A percentile compares a stretch with the other conserved stretches of the same genome.
Evolutionary conservation across 2,329 filamentous ascomycete species (phyloP).

Genomic region (Penicillium glabrum): DNA sequence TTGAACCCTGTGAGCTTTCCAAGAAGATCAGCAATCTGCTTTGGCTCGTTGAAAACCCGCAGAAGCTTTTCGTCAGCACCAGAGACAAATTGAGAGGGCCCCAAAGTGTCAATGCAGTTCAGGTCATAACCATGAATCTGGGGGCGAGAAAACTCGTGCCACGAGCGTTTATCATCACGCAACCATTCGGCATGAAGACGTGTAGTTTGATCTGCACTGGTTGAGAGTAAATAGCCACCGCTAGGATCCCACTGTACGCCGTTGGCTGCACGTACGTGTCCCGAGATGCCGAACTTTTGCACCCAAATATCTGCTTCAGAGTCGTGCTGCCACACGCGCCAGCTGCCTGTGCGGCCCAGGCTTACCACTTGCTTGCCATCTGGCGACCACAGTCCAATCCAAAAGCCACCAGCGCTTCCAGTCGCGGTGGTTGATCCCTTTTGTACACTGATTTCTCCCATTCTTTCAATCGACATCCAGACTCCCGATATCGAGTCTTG

Average conservation of each 20-base stretch:
- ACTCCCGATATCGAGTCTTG: slow-evolving; percentile 80
- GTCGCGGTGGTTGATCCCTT: slow-evolving; percentile 97
- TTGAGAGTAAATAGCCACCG: slow-evolving; percentile 84
- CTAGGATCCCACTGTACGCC: slow-evolving; percentile 80
- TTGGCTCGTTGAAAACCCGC: slow-evolving; percentile 88
- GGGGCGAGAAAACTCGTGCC: slow-evolving; percentile 94
- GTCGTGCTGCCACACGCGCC: slow-evolving; percentile 79
- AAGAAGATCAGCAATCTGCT: slow-evolving; percentile 75
- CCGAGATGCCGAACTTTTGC: slow-evolving; percentile 74
- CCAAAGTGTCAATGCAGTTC: slow-evolving; percentile 84
- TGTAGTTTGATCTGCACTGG: slow-evolving; percentile 89
- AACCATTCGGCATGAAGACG: slow-evolving; percentile 81
- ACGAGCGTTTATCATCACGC: slow-evolving; percentile 56
- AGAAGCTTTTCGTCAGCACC: slow-evolving; percentile 98
- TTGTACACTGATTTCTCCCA: slow-evolving; percentile 91
- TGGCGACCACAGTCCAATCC: slow-evolving; percentile 91
- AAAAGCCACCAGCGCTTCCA: slow-evolving; percentile 93
- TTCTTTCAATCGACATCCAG: slow-evolving; percentile 80
- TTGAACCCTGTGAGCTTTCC: slow-evolving; percentile 65
- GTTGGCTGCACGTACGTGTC: slow-evolving; percentile 79
- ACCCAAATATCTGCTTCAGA: slow-evolving; percentile 66
- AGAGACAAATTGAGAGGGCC: slow-evolving; percentile 76
- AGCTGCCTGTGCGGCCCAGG: slow-evolving; percentile 87
- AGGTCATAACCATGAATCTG: slow-evolving; percentile 98
- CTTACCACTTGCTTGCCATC: slow-evolving; percentile 73